Evolutionary conservation across 140 eudicot genomes (phyloP), one percentile per base, ranked within the genome.

Genomic region (Stevia rebaudiana): DNA sequence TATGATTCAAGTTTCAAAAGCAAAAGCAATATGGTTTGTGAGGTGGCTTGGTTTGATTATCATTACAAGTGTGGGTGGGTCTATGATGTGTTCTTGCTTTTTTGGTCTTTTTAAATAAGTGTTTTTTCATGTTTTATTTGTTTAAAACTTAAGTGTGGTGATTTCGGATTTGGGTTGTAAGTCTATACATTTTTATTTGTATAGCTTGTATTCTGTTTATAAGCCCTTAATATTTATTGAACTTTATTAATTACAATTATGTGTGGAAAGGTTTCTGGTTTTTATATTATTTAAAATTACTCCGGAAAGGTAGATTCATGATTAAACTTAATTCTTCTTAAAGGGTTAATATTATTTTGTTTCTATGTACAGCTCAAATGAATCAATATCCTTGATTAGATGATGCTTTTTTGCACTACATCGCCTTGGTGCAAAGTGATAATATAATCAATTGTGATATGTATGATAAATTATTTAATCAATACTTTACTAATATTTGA

Each of bases 1-100:
- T 9, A 49, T 49, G 31, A 56, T 33, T 33, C 42, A 56, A 48
- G 17, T 8, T 19, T 18, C 10, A 48, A 56, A 54, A 22, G 33
- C 58, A 30, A 68, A 79, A 74, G 72, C 50, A 58, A 49, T 40
- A 68, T 61, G 68, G 50, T 59, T 65, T 63, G 63, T 78, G 71
- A 63, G 64, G 74, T 73, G 71, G 66, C 62, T 49, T 78, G 78
- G 59, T 69, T 68, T 76, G 73, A 16, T 68, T 25, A 12, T 15
- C 22, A 11, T 47, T 72, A n/a, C 56, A 52, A 65, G 49, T 28
- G 65, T 73, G 44, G 54, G 52, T 43, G 71, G 67, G 57, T 50
- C 55, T 67, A n/a, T 76, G 68, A 69, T 64, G 69, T 35, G 39
- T 36, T 57, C 25, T 43, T 46, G 57, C 61, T 65, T 69, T 52